phyloP scores from a whole-genome alignment of 176 grass and related monocot species.

The Carex parvula region DNA sequence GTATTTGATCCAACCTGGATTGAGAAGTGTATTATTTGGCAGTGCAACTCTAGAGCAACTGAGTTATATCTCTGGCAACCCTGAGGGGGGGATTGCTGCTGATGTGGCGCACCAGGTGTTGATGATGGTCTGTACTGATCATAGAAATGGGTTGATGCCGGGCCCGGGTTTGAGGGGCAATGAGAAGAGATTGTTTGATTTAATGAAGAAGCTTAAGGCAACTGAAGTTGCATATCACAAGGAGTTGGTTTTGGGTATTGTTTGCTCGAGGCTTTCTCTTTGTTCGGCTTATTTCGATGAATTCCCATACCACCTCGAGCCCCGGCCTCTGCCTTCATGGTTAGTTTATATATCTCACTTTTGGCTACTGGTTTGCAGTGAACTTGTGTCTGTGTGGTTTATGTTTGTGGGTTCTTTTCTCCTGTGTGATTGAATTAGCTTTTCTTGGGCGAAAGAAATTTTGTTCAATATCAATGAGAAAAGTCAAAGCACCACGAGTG shows the following conservation, averaged over 20 bases:
- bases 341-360: constrained; percentile 46
- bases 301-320: constrained; percentile 78
- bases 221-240: constrained; percentile 59
- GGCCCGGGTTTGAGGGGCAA: constrained; percentile 66
- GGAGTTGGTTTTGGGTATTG: constrained; percentile 65
- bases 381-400: background rate
- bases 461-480: background rate
- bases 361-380: constrained; percentile 4
- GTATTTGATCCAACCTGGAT: constrained; percentile 66
- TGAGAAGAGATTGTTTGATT: constrained; percentile 69
- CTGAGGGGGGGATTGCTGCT: constrained; percentile 42
- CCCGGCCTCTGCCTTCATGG: constrained; percentile 52
- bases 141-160: constrained; percentile 86
- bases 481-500: background rate
- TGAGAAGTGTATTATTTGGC: constrained; percentile 91
- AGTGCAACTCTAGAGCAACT: constrained; percentile 81
- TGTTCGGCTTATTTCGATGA: constrained; percentile 77
- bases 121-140: constrained; percentile 78
- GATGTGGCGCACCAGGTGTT: constrained; percentile 74
- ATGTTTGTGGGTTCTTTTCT: background rate
- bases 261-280: constrained; percentile 52
- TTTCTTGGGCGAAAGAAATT: background rate
- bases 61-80: constrained; percentile 71
- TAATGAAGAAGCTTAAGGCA: constrained; percentile 87
- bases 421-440: background rate